phyloP scores from a whole-genome alignment of 768 basidiomycete genomes.

The Trametes gibbosa region DNA sequence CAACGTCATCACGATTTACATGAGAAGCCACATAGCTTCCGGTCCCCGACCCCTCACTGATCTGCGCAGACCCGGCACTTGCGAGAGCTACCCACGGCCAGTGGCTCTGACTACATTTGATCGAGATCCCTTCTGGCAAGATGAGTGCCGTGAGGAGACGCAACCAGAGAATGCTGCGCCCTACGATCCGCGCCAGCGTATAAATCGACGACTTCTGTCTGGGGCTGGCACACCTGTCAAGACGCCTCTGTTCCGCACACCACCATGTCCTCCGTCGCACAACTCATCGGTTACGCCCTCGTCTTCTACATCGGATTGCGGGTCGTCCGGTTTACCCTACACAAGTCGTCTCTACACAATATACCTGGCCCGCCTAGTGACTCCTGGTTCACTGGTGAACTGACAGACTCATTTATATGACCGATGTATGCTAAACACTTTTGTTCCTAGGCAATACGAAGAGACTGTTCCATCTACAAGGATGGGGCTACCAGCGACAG shows the following conservation, averaged over 20 bases:
- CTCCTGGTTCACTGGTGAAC: not conserved
- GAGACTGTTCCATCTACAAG: not conserved
- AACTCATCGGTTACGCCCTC: not conserved
- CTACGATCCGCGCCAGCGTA: too few species aligned
- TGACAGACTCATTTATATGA: not conserved
- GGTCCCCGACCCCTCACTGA: too few species aligned
- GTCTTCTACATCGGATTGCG: not conserved
- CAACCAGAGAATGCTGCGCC: too few species aligned
- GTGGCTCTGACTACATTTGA: too few species aligned
- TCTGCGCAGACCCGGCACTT: too few species aligned
- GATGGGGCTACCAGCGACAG: not conserved
- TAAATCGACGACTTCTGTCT: too few species aligned
- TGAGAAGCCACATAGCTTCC: too few species aligned
- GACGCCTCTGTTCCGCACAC: not conserved
- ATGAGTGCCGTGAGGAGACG: too few species aligned
- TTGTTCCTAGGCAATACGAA: not conserved
- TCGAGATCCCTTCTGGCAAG: too few species aligned
- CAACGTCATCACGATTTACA: too few species aligned
- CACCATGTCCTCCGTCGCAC: not conserved
- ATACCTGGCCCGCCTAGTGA: not conserved
- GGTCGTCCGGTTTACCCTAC: not conserved
- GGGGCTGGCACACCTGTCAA: too few species aligned
- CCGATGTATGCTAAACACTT: not conserved
- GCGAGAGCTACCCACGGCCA: too few species aligned
- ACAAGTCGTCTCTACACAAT: not conserved